Base-by-base conservation (phyloP, 139 green algal species). In the Zygnema circumcarinatum region DNA sequence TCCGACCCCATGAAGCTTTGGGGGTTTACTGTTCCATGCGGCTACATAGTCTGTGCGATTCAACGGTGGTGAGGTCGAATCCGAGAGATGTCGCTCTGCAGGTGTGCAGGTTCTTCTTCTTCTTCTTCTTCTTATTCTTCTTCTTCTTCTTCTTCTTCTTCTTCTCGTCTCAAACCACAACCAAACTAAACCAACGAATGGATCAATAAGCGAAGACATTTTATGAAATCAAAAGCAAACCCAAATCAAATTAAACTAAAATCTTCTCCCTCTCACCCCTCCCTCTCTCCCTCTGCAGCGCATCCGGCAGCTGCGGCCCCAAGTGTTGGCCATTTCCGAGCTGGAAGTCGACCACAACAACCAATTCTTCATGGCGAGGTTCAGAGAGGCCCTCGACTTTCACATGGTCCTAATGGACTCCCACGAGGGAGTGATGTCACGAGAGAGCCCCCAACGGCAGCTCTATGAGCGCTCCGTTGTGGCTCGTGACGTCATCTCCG, bases 11-110 rank as follows among this genome's bases (percentile, higher is more conserved):
- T 36, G 79, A 85, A 68, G 79, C 36, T 1, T 38, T 85, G 79
- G 33, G 52, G 47, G 79, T 85, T 38, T 78, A 75, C n/a, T 67
- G 42, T 38, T 39, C 52, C 29, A 85, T 85, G 79, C 42, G 79
- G 38, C 31, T 85, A 39, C 79, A 85, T 39, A 85, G 38, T 38
- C 52, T 85, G 20, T 41, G 56, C 22, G 52, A 76, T 68, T 67
- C 56, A 25, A 72, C 79, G 38, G 79, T 85, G 29, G 79, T 85
- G 52, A 67, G 79, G 22, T 72, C 29, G 21, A 54, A 31, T 52
- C 76, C 76, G 35, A 42, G 76, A 42, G 76, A 83, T 52, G 76
- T 52, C 21, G 76, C 76, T 20, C 76, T 83, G 35, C 35, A 40
- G 21, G 74, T 40, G 11, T 25, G 47, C 7, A 7, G 47, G 7